phyloP scores from a whole-genome alignment of 345 rosid genomes.

The Cardamine resedifolia region DNA sequence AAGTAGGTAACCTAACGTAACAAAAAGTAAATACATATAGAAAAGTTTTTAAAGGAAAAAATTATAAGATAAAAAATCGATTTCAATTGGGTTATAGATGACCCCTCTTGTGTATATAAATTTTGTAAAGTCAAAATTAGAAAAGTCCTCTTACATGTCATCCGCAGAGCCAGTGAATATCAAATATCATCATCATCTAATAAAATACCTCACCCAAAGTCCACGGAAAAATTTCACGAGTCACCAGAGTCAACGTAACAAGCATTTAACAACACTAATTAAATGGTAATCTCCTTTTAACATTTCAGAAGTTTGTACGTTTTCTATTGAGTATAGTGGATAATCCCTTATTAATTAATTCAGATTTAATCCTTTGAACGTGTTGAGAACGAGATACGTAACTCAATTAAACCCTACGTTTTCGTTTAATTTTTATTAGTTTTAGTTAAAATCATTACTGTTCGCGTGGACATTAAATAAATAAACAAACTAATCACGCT shows the following conservation, averaged over 20 bases:
- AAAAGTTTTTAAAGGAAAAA: not conserved
- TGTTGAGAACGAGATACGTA: slow-evolving; percentile 18
- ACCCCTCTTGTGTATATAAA: too few species aligned
- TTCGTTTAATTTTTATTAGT: slow-evolving; percentile 1
- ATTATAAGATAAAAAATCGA: not conserved
- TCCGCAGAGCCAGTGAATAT: not conserved
- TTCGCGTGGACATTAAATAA: not conserved
- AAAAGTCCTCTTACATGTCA: not conserved
- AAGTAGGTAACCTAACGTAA: not conserved
- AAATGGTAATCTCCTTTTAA: not conserved
- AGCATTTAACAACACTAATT: slow-evolving; percentile 2
- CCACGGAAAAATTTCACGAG: slow-evolving; percentile 6
- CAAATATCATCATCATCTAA: not conserved
- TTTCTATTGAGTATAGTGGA: slow-evolving; percentile 30
- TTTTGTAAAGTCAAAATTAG: not conserved
- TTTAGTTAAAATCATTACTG: slow-evolving; percentile 1
- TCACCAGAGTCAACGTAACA: slow-evolving; percentile 22
- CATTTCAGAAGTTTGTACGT: slow-evolving; percentile 28
- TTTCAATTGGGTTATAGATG: too few species aligned
- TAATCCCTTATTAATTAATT: slow-evolving; percentile 17
- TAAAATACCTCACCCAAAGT: not conserved
- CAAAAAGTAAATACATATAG: not conserved
- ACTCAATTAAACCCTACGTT: slow-evolving; percentile 11
- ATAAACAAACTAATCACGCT: not conserved
- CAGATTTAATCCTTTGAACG: slow-evolving; percentile 16